Base-by-base conservation (phyloP, 2,329 filamentous ascomycete genomes). In the Calonectria hawksworthii region DNA sequence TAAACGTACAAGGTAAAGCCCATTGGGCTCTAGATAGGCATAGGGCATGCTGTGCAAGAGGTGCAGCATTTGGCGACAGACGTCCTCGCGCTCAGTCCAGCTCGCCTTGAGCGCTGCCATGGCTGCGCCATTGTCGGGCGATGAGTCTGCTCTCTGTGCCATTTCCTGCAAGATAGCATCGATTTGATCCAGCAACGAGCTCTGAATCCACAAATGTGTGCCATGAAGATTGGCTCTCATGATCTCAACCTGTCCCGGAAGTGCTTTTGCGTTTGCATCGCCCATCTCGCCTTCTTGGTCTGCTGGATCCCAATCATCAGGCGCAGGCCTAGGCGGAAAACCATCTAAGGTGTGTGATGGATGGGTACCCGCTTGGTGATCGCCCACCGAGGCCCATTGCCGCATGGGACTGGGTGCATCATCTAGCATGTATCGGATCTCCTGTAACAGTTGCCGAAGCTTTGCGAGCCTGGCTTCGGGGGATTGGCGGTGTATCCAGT, bases 171-270 rank as follows among this genome's bases (percentile, higher is more conserved):
- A 30, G 11, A 79, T 63, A 5, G 77, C 67, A 18, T 85, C 84
- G 5, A 85, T 74, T 65, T 83, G 83, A 44, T 86, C 84, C 2
- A 84, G 76, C 0, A 85, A 75, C 8, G 82, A 77, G 50, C 80
- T 85, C 74, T 86, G 84, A 9, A 85, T 78, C 84, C 84, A 86
- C 1, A 86, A 74, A 70, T 86, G 84, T 0, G 83, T 86, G 10
- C 83, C 82, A 47, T 86, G 84, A 0, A 86, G 74, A 28, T 86
- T 85, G 0, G 82, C 83, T 6, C 84, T 74, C 72, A 83, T 82
- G 1, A 83, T 77, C 61, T 82, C 78, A 26, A 73, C 70, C 56
- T 80, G 81, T 0, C 73, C 77, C 9, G n/a, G 76, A 26, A 66
- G 68, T 0, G 68, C 68, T 38, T 67, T 64, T 2, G 67, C 68